These are phyloP conservation scores for Sherardia arvensis DNA, from an alignment of 257 asterid species.

Conservation along the genomic window DNA sequence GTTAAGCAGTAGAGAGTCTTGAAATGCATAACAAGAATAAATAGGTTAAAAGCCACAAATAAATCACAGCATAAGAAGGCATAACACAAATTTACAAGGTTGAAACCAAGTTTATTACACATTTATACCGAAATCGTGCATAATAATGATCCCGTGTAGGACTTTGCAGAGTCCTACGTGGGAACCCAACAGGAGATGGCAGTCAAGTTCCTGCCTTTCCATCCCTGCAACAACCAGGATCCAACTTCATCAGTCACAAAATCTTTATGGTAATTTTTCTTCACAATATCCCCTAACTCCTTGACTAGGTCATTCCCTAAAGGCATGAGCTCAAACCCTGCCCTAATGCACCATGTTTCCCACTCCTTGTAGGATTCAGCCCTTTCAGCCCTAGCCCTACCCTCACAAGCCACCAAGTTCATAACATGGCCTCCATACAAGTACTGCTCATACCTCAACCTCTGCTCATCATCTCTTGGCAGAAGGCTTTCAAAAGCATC, in stretches of 20 bases:
- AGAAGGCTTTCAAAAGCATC: conserved; percentile 8
- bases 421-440: conserved; percentile 1
- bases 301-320: conserved; percentile 5
- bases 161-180: not conserved
- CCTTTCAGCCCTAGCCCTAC: conserved; percentile 14
- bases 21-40: too few species aligned
- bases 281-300: conserved; percentile 7
- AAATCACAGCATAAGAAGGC: too few species aligned
- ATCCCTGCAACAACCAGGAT: conserved; percentile 16
- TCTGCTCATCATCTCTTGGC: conserved; percentile 1
- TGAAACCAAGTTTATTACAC: too few species aligned
- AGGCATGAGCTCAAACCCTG: conserved; percentile 14
- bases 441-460: conserved; percentile 8
- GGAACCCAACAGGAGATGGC: conserved; percentile 19
- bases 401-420: conserved; percentile 20
- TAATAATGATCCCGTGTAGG: not conserved
- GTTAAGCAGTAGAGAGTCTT: too few species aligned
- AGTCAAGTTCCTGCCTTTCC: conserved; percentile 15
- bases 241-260: conserved; percentile 13
- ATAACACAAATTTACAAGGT: too few species aligned
- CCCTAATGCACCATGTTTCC: conserved; percentile 8
- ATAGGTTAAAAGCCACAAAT: too few species aligned
- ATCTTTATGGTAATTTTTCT: too few species aligned
- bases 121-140: too few species aligned
- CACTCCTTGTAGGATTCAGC: conserved; percentile 20